Evolutionary conservation across 805 yeast genomes (phyloP).

Genomic region (Starmerella floricola): DNA sequence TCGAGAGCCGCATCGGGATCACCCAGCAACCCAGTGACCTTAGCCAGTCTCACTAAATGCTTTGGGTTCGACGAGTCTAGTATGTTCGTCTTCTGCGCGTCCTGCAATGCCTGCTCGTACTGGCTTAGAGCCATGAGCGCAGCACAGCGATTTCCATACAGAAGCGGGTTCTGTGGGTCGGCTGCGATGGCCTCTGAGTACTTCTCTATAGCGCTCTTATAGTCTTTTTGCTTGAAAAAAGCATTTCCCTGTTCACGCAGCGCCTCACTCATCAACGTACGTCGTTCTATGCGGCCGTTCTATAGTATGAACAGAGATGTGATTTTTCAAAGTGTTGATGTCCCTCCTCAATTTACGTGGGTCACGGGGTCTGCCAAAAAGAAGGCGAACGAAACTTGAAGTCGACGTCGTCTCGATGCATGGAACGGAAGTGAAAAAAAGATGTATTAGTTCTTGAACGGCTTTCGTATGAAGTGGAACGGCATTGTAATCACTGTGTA

Average conservation of each 20-base stretch:
- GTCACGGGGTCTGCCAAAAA: too few species aligned
- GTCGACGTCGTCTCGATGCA: too few species aligned
- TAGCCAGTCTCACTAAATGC: slow-evolving; percentile 29
- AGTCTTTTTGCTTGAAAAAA: slow-evolving; percentile 30
- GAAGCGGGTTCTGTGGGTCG: slow-evolving; percentile 30
- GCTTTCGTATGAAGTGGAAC: too few species aligned
- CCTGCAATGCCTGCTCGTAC: slow-evolving; percentile 29
- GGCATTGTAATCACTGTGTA: too few species aligned
- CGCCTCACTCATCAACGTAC: slow-evolving; percentile 19
- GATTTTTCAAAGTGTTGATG: too few species aligned
- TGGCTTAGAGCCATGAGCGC: slow-evolving; percentile 30
- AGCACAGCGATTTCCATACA: slow-evolving; percentile 32
- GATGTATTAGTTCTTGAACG: too few species aligned
- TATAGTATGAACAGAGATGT: too few species aligned
- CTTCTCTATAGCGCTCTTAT: slow-evolving; percentile 24
- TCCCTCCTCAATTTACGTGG: too few species aligned
- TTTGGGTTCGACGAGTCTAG: slow-evolving; percentile 28
- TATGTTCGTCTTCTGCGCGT: slow-evolving; percentile 26
- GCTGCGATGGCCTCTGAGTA: slow-evolving; percentile 30
- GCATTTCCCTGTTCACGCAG: slow-evolving; percentile 32
- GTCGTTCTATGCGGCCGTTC: too few species aligned
- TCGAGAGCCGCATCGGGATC: slow-evolving; percentile 28
- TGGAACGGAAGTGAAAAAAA: too few species aligned
- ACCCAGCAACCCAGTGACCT: slow-evolving; percentile 29
- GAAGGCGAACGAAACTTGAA: too few species aligned